Percentiles rank a stretch among this genome's conserved stretches.
Conservation (phyloP, 2,329 filamentous ascomycete genomes). For the Fusarium sp. region DNA sequence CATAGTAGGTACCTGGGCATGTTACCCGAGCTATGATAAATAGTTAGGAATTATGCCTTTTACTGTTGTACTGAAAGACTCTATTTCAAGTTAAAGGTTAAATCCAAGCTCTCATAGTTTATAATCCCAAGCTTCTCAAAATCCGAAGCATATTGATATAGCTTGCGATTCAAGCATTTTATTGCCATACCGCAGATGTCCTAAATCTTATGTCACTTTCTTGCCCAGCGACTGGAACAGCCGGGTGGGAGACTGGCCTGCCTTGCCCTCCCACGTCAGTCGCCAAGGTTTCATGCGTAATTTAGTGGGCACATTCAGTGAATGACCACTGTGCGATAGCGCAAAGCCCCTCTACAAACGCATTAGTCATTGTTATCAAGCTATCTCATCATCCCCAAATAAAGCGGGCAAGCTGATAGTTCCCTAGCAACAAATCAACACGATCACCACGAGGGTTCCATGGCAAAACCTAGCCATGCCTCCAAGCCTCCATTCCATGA, state of each 20-base stretch:
- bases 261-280: constrained; percentile 32
- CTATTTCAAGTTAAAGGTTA: too few relatives aligned
- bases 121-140: too few relatives aligned
- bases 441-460: constrained; percentile 34
- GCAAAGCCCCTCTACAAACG: constrained; percentile 1
- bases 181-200: too few relatives aligned
- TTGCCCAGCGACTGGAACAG: not conserved
- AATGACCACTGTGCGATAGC: constrained; percentile 25
- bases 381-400: not conserved
- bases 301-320: constrained; percentile 32
- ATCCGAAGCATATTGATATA: too few relatives aligned
- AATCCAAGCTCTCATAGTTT: too few relatives aligned
- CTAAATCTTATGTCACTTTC: too few relatives aligned
- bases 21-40: too few relatives aligned
- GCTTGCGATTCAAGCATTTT: too few relatives aligned
- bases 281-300: constrained; percentile 35
- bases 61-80: too few relatives aligned
- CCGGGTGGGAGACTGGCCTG: not conserved
- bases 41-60: too few relatives aligned
- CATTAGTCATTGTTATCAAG: constrained; percentile 12
- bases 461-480: constrained; percentile 44
- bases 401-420: not conserved
- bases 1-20: too few relatives aligned
- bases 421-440: constrained; percentile 1
- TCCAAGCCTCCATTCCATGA: constrained; percentile 44